Conservation (phyloP, 768 basidiomycete genomes). For the Mrakia frigida region DNA sequence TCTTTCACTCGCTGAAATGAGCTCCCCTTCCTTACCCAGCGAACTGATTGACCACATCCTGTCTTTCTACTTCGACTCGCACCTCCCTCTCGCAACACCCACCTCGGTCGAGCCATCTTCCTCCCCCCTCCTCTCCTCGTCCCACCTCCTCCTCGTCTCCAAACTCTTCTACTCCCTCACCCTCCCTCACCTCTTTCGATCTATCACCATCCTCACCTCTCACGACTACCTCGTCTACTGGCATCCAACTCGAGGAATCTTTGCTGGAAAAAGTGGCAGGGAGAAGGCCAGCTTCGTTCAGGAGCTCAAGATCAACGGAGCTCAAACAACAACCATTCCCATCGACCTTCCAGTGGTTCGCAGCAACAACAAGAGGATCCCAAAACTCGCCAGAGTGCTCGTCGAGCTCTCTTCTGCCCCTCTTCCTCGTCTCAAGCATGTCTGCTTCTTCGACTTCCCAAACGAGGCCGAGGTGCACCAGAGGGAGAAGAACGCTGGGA, state of each 20-base stretch:
- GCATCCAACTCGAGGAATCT: not conserved
- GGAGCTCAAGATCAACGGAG: not conserved
- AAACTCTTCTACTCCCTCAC: constrained; percentile 1
- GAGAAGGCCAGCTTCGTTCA: not conserved
- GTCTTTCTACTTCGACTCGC: not conserved
- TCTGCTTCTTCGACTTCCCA: not conserved
- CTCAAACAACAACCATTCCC: not conserved
- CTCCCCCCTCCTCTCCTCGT: not conserved
- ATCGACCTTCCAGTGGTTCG: not conserved
- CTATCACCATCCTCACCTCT: not conserved
- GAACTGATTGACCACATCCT: not conserved
- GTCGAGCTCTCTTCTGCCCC: not conserved
- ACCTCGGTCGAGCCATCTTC: too few species aligned
- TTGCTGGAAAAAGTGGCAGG: not conserved
- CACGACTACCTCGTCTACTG: not conserved
- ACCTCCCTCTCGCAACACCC: not conserved
- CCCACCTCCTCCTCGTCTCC: constrained; percentile 2
- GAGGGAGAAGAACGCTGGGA: not conserved
- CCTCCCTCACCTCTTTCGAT: not conserved
- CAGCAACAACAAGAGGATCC: not conserved
- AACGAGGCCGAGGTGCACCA: not conserved
- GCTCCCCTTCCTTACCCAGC: too few species aligned
- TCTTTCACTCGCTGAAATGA: too few species aligned
- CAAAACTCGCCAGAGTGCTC: not conserved
- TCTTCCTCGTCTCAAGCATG: not conserved